Percentiles rank a stretch among this genome's conserved stretches.
Evolutionary conservation across 768 basidiomycete species (phyloP).

Genomic region (Naganishia kalamii): DNA sequence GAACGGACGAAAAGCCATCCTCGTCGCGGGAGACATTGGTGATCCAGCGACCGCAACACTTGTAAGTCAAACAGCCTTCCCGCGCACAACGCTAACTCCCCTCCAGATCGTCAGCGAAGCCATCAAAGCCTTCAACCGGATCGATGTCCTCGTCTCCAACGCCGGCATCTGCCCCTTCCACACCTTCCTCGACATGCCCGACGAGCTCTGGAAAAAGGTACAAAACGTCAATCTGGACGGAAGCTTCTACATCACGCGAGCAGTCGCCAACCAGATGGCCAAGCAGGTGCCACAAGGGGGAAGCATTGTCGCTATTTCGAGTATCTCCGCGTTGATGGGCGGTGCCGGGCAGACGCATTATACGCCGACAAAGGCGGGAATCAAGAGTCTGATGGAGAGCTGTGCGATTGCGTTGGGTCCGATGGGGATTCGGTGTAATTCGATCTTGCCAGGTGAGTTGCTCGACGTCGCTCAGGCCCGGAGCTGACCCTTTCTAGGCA

Average conservation of each 20-base stretch:
- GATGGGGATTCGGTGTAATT: conserved; percentile 60
- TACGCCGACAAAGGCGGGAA: conserved; percentile 72
- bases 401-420: conserved; percentile 72
- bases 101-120: conserved; percentile 59
- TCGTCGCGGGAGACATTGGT: conserved; percentile 63
- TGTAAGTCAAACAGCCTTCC: conserved; percentile 45
- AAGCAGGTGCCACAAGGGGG: conserved; percentile 58
- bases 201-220: conserved; percentile 59
- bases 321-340: conserved; percentile 72
- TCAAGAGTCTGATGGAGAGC: conserved; percentile 71
- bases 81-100: background rate
- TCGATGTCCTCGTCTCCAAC: conserved; percentile 57
- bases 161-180: conserved; percentile 72
- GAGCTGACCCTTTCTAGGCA: conserved; percentile 50
- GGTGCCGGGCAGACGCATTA: conserved; percentile 72
- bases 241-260: conserved; percentile 58
- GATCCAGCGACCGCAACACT: conserved; percentile 55
- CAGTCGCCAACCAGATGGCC: conserved; percentile 69
- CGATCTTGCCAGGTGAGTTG: conserved; percentile 52
- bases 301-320: conserved; percentile 67
- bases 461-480: background rate
- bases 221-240: conserved; percentile 70
- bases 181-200: conserved; percentile 65
- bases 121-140: conserved; percentile 58
- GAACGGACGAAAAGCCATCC: conserved; percentile 49